Base-by-base conservation (phyloP, 208 protist genomes). In the Tritrichomonas musculus region DNA sequence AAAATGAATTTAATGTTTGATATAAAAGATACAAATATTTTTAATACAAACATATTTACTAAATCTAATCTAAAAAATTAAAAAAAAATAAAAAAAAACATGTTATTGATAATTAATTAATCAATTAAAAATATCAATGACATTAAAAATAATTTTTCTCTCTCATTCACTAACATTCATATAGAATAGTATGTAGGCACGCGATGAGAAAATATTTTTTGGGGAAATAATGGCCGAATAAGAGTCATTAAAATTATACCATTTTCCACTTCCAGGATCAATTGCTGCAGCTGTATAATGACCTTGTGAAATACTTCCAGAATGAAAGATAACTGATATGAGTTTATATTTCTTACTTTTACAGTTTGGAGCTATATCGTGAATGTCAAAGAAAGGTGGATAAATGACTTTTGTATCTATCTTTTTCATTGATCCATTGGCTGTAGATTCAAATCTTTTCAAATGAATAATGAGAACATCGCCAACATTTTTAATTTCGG, bases 241-340 rank as follows among this genome's bases (percentile, higher is more conserved):
- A 22, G 53, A 60, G 39, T 88, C 77, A 50, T 88, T 88, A 57
- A 88, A 88, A 2, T 33, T 47, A 60, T 88, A 88, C 77, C 77
- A 88, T 88, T 88, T 53, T 44, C 47, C 47, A 1, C 1, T 3
- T 11, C 14, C 17, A 17, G 25, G 47, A 39, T 88, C 77, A 39
- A 88, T 8, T 17, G 77, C 47, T 13, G 47, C 77, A 22, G 77
- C 53, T 2, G 47, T 88, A 20, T 88, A 88, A 57, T 88, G 77
- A 14, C 77, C 77, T 14, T 57, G 27, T 17, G 33, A 20, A 1
- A 88, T 17, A 39, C 27, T 39, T 33, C 77, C 77, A 57, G 44
- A 25, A 57, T 88, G 77, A 88, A 57, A 88, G 30, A 88, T 39
- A 17, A 49, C 25, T 47, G 73, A 82, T 4, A 82, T 41, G 27